These are phyloP conservation scores for Dioscorea cayenensis DNA, from an alignment of 116 monocot genomes.

Conservation along the genomic window DNA sequence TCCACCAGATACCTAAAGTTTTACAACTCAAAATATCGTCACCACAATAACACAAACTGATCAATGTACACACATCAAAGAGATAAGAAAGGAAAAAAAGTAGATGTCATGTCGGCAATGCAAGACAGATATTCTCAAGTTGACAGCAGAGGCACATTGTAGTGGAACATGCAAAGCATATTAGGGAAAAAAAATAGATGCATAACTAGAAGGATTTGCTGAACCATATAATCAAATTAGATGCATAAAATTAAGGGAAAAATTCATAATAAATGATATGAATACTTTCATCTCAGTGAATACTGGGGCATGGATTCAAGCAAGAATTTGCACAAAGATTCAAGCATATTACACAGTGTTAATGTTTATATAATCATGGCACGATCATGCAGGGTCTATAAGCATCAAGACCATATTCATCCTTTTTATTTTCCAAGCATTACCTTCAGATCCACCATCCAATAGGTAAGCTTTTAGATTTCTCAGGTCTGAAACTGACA, in stretches of 20 bases:
- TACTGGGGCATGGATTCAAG: too few relatives aligned
- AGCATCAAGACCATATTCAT: not conserved
- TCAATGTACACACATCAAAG: not conserved
- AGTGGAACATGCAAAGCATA: too few relatives aligned
- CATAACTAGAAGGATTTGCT: too few relatives aligned
- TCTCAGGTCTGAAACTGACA: slow-evolving; percentile 55
- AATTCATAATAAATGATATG: too few relatives aligned
- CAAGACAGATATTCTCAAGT: too few relatives aligned
- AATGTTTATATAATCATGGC: not conserved
- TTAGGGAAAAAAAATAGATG: too few relatives aligned
- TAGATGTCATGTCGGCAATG: not conserved
- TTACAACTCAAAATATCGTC: not conserved
- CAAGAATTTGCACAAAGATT: too few relatives aligned
- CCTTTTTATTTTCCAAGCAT: slow-evolving; percentile 4
- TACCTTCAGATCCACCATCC: slow-evolving; percentile 51
- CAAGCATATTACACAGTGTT: too few relatives aligned
- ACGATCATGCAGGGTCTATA: not conserved
- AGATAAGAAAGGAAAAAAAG: not conserved
- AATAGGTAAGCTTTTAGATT: slow-evolving; percentile 53
- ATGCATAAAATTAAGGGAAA: too few relatives aligned
- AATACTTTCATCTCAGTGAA: too few relatives aligned
- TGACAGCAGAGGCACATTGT: too few relatives aligned
- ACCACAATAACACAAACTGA: not conserved
- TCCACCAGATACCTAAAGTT: slow-evolving; percentile 60
- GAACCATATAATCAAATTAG: too few relatives aligned